phyloP scores from a whole-genome alignment of 2,329 filamentous ascomycete species.

The Intubia oerlemansii region DNA sequence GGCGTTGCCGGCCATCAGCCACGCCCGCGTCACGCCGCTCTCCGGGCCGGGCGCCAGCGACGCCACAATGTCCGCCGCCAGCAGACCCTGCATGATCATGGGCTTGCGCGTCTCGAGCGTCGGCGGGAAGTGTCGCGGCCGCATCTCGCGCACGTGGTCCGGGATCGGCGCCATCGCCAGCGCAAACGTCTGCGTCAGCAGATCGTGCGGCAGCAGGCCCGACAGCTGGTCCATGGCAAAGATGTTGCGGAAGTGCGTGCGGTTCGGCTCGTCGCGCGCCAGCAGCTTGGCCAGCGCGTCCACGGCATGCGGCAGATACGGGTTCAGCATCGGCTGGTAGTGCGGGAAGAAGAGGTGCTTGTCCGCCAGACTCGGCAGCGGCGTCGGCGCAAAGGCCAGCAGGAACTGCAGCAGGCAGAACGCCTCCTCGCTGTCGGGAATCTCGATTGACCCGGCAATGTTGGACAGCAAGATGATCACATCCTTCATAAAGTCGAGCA shows the following conservation, averaged over 20 bases:
- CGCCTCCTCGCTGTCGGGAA: slow-evolving; percentile 74
- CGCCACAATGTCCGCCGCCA: slow-evolving; percentile 75
- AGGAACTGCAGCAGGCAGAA: slow-evolving; percentile 74
- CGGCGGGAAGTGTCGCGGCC: slow-evolving; percentile 36
- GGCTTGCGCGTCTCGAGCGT: slow-evolving; percentile 71
- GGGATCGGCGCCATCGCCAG: slow-evolving; percentile 73
- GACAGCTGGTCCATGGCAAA: slow-evolving; percentile 47
- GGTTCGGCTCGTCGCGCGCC: slow-evolving; percentile 82
- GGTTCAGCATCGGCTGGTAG: slow-evolving; percentile 64
- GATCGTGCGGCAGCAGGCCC: slow-evolving; percentile 45
- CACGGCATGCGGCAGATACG: slow-evolving; percentile 74
- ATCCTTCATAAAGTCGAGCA: slow-evolving; percentile 94
- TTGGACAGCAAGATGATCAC: slow-evolving; percentile 78
- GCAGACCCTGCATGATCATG: slow-evolving; percentile 74
- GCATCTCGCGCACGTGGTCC: slow-evolving; percentile 29
- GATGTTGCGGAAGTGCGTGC: slow-evolving; percentile 62
- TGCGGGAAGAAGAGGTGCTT: slow-evolving; percentile 50
- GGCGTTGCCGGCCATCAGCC: slow-evolving; percentile 67
- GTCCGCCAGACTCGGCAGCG: slow-evolving; percentile 36
- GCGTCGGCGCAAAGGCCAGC: slow-evolving; percentile 69
- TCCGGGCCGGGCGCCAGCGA: slow-evolving; percentile 46
- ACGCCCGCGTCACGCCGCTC: slow-evolving; percentile 48
- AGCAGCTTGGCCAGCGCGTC: slow-evolving; percentile 82
- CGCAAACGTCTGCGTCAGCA: slow-evolving; percentile 72
- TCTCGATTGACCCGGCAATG: slow-evolving; percentile 55